Conservation (phyloP, 352 stramenopile genomes). For the Phytopythium boreale region DNA sequence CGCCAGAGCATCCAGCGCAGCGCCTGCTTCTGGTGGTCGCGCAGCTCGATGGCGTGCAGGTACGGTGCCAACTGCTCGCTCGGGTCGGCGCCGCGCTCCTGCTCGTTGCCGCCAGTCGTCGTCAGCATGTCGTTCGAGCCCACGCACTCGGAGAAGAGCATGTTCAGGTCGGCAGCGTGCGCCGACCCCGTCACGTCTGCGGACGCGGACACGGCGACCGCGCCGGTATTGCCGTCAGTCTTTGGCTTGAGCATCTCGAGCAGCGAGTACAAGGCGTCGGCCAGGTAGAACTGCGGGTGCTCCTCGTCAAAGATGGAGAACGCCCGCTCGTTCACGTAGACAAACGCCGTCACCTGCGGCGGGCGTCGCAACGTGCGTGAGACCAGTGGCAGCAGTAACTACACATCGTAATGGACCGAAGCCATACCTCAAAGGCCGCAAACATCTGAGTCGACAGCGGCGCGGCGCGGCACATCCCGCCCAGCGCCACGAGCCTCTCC, state of each 20-base stretch:
- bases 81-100: constrained; percentile 16
- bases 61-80: constrained; percentile 37
- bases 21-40: constrained; percentile 80
- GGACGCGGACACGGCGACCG: not conserved
- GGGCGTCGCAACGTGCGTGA: not conserved
- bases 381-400: not conserved
- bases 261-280: constrained; percentile 52
- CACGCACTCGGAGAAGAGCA: constrained; percentile 64
- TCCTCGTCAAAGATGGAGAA: constrained; percentile 67
- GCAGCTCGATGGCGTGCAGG: constrained; percentile 67
- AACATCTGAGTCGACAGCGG: constrained; percentile 58
- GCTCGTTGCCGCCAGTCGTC: not conserved
- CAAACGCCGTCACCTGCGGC: constrained; percentile 38
- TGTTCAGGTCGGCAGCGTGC: constrained; percentile 47
- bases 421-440: constrained; percentile 61
- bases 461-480: constrained; percentile 41
- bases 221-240: not conserved
- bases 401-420: too few relatives aligned
- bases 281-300: constrained; percentile 59
- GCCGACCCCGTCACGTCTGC: not conserved
- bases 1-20: constrained; percentile 87
- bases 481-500: constrained; percentile 41
- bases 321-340: constrained; percentile 54
- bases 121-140: constrained; percentile 24
- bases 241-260: constrained; percentile 42